Percentiles rank a stretch among this genome's conserved stretches.
These are phyloP conservation scores for Ajuga reptans DNA, from an alignment of 305 asterid species.

Conservation along the genomic window DNA sequence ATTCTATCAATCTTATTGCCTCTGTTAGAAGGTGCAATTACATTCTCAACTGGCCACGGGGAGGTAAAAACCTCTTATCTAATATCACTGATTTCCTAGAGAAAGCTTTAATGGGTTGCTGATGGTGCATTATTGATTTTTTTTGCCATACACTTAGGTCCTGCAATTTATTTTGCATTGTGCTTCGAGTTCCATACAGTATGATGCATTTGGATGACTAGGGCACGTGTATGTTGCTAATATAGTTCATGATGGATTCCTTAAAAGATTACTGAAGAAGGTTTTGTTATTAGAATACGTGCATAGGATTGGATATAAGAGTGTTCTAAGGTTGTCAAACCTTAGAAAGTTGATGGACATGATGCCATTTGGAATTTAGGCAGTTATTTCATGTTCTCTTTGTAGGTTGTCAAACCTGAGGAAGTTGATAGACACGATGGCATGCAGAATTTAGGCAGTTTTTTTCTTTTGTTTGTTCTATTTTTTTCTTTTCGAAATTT, in stretches of 20 bases:
- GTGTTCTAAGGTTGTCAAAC: no score
- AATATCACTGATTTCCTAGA: slow-evolving; percentile 3
- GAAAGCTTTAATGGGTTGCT: slow-evolving; percentile 1
- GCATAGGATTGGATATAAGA: no score
- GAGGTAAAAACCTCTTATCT: slow-evolving; percentile 46
- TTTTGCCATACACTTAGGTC: not conserved
- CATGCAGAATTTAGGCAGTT: no score
- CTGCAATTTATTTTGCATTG: not conserved
- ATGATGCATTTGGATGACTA: not conserved
- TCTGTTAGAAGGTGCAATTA: slow-evolving; percentile 68
- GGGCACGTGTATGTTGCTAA: no score
- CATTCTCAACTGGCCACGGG: slow-evolving; percentile 79
- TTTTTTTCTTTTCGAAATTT: no score
- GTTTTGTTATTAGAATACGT: no score
- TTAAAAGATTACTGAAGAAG: not conserved
- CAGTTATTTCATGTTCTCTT: no score
- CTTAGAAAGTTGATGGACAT: no score
- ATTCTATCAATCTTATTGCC: slow-evolving; percentile 71
- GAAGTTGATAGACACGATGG: no score
- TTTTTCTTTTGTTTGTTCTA: no score
- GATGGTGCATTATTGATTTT: slow-evolving; percentile 10
- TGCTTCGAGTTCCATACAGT: not conserved
- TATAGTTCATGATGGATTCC: not conserved
- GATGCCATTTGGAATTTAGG: no score
- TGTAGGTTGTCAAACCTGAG: no score